phyloP scores from a whole-genome alignment of 1,284 basidiomycete genomes.

The Cryptococcus sp. region DNA sequence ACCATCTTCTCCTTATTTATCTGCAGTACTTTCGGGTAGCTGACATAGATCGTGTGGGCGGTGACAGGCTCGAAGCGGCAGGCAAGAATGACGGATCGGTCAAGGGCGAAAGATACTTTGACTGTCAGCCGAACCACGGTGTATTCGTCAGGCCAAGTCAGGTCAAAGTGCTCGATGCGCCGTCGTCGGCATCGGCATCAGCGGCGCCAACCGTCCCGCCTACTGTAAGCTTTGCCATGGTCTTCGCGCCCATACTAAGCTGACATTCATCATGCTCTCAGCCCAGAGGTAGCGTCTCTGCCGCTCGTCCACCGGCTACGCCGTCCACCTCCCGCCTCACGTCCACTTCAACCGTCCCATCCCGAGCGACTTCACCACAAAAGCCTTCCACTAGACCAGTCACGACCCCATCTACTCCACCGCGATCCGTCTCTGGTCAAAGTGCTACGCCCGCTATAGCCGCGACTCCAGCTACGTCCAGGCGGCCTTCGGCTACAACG shows the following conservation, averaged over 20 bases:
- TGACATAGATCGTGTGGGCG: background rate
- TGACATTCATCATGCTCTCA: conserved; percentile 7
- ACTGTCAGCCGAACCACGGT: conserved; percentile 73
- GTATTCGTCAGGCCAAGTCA: conserved; percentile 90
- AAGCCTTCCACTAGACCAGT: conserved; percentile 14
- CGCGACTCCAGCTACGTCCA: conserved; percentile 10
- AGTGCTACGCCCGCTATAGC: conserved; percentile 8
- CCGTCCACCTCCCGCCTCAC: conserved; percentile 23
- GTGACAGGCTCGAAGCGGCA: conserved; percentile 59
- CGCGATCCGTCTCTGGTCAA: conserved; percentile 13
- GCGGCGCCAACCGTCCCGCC: background rate
- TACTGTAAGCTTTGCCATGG: conserved; percentile 8
- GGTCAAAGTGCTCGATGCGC: conserved; percentile 63
- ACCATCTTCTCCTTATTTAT: background rate
- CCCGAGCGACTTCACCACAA: conserved; percentile 22
- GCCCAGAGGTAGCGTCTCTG: conserved; percentile 20
- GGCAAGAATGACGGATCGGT: conserved; percentile 98
- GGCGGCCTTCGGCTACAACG: conserved; percentile 3
- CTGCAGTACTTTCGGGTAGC: background rate
- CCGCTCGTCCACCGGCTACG: conserved; percentile 31
- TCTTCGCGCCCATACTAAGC: background rate
- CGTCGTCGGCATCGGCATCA: conserved; percentile 6
- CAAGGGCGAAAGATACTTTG: conserved; percentile 80
- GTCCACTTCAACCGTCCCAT: conserved; percentile 16
- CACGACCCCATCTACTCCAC: conserved; percentile 13